Evolutionary conservation across 371 early-diverging fungal genomes (phyloP), one percentile per base, ranked within the genome.

Genomic region (Coemansia sp.): DNA sequence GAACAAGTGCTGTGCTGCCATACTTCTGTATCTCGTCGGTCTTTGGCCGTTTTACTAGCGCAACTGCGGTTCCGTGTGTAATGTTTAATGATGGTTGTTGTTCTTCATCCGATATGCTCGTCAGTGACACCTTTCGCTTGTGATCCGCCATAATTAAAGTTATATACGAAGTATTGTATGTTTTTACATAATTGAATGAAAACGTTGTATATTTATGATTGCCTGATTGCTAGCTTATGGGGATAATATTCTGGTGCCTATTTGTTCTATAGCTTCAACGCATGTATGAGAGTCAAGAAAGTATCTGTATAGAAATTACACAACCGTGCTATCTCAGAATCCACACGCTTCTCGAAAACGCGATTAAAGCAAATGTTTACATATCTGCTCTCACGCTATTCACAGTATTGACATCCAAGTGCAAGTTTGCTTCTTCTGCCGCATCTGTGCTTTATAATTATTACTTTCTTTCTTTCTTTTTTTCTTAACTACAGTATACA

Each of bases 1-100:
- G 52, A 24, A 89, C 84, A 84, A 77, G 14, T 8, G 70, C 74
- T 8, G 47, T 51, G 11, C 59, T 18, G 37, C 55, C 64, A 58
- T 45, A 48, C 26, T 51, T 39, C 42, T 16, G 55, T 1, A 14
- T 45, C 0, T 39, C 57, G 34, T 61, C 37, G 11, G 53, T 69
- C 59, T 64, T 68, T 18, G 73, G 61, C 11, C 69, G 73, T 61
- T 72, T 72, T 27, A 59, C 62, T 5, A 72, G 51, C 14, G 73
- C 69, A 26, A 71, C 60, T 1, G 72, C 72, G 2, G 68, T 68
- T 13, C 72, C 68, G 14, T 57, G 71, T 29, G 58, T 24, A n/a
- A n/a, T 3, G n/a, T 18, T 29, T 26, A 18, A 6, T n/a, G 24
- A 4, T n/a, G 31, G 55, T 4, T 51, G 61, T 10, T 60, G 56